Conservation (phyloP, 805 yeast genomes). For the Scheffersomyces coipomensis region DNA sequence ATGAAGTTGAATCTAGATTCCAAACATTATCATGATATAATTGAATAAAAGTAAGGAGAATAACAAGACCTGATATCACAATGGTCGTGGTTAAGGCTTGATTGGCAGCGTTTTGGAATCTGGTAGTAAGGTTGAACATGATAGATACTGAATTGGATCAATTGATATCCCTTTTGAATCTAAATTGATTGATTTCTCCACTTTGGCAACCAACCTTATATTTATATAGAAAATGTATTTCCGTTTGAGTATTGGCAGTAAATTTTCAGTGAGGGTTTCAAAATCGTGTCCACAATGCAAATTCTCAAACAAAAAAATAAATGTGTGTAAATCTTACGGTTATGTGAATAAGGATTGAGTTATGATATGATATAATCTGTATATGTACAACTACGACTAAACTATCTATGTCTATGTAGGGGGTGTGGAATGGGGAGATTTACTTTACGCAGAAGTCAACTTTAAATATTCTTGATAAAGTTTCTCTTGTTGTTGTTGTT, state of each 20-base stretch:
- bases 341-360: too few relatives aligned
- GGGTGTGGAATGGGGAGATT: background rate
- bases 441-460: background rate
- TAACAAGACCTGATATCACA: slow-evolving; percentile 46
- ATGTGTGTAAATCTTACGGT: too few relatives aligned
- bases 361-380: too few relatives aligned
- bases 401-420: background rate
- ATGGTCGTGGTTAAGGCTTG: slow-evolving; percentile 45
- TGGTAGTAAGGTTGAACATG: slow-evolving; percentile 30
- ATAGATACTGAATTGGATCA: too few relatives aligned
- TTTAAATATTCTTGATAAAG: slow-evolving; percentile 64
- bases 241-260: too few relatives aligned
- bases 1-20: slow-evolving; percentile 34
- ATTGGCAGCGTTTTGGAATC: slow-evolving; percentile 50
- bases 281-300: background rate
- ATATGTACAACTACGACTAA: too few relatives aligned
- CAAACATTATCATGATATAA: slow-evolving; percentile 46
- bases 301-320: background rate
- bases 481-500: slow-evolving; percentile 77
- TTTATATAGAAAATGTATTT: too few relatives aligned
- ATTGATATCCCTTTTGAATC: too few relatives aligned
- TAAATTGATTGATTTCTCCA: too few relatives aligned
- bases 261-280: too few relatives aligned
- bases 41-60: slow-evolving; percentile 49
- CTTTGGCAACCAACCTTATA: too few relatives aligned